Percentiles rank a stretch among this genome's conserved stretches.
Conservation (phyloP, 495 filamentous ascomycete species). For the Neurospora sp. region DNA sequence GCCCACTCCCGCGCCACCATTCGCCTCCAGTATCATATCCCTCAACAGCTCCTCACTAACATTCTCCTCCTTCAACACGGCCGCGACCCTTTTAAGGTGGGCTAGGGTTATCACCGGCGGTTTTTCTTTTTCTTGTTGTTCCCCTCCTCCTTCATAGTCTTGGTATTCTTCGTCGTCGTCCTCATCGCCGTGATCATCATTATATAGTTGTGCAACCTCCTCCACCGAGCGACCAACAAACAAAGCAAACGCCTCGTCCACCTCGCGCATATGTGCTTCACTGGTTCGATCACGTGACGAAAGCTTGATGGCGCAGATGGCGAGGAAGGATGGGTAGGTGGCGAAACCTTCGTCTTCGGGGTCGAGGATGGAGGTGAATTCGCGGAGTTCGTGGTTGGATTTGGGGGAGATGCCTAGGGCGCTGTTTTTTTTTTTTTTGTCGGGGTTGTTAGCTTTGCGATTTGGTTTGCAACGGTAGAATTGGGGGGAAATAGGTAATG, state of each 20-base stretch:
- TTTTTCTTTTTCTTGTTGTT: not conserved
- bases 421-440: slow-evolving; percentile 26
- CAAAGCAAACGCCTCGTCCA: slow-evolving; percentile 67
- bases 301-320: slow-evolving; percentile 76
- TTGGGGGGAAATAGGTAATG: not conserved
- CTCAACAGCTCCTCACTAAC: slow-evolving; percentile 68
- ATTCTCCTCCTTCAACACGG: slow-evolving; percentile 71
- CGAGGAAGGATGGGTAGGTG: slow-evolving; percentile 65
- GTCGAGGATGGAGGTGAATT: slow-evolving; percentile 69
- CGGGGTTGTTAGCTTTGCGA: not conserved
- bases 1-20: slow-evolving; percentile 62
- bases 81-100: slow-evolving; percentile 69
- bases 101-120: slow-evolving; percentile 54
- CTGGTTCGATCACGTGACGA: slow-evolving; percentile 46
- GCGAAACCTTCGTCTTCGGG: slow-evolving; percentile 71
- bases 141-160: slow-evolving; percentile 8
- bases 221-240: slow-evolving; percentile 38
- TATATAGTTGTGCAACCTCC: not conserved
- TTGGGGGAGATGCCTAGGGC: slow-evolving; percentile 64
- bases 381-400: slow-evolving; percentile 52
- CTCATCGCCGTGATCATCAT: not conserved
- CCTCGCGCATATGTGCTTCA: slow-evolving; percentile 48
- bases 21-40: slow-evolving; percentile 93
- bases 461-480: not conserved
- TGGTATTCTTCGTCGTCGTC: not conserved